Base-by-base conservation (phyloP, 768 basidiomycete genomes). In the Suillus luteus region DNA sequence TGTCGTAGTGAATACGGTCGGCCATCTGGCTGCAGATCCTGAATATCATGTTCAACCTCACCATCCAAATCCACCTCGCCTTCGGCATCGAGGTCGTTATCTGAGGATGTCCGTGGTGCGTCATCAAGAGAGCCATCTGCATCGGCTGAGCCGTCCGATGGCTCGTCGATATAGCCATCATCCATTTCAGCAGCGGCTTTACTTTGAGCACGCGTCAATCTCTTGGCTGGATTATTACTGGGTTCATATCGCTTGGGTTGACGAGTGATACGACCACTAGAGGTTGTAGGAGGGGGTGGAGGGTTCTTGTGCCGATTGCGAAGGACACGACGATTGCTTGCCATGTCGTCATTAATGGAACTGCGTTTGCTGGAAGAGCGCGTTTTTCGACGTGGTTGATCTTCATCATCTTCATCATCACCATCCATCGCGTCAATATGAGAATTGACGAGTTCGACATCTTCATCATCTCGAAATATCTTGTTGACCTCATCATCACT, bases 121-220 rank as follows among this genome's bases (percentile, higher is more conserved):
- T 86, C 85, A 55, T 85, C 88, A n/a, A 83, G 69, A 10, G 85
- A 86, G 1, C 82, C 87, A 60, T 87, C 86, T 0, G 82, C 86
- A 55, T 85, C 84, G 17, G 80, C 80, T 38, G 86, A 82, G 4
- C 77, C 81, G 24, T 74, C 78, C 0, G 85, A 82, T 15, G 85
- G 81, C 4, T 82, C 73, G 46, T 82, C 80, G 58, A 82, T 77
- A 61, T 86, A 84, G 40, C 78, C 80, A 27, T 85, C 84, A 41
- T 83, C 86, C 55, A 82, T 82, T 59, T 84, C 82, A 14, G 75
- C 67, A 15, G 65, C 62, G 31, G 62, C 60, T 55, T 62, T 65
- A 65, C 64, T 73, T 67, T 40, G 70, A 64, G 63, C 75, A 65
- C 66, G 76, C 65, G 73, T 64, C 40, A 67, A 62, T 66, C 59